Percentiles rank a stretch among this genome's conserved stretches.
Evolutionary conservation across 1,284 basidiomycete species (phyloP).

Genomic region (Ceratobasidium sp.): DNA sequence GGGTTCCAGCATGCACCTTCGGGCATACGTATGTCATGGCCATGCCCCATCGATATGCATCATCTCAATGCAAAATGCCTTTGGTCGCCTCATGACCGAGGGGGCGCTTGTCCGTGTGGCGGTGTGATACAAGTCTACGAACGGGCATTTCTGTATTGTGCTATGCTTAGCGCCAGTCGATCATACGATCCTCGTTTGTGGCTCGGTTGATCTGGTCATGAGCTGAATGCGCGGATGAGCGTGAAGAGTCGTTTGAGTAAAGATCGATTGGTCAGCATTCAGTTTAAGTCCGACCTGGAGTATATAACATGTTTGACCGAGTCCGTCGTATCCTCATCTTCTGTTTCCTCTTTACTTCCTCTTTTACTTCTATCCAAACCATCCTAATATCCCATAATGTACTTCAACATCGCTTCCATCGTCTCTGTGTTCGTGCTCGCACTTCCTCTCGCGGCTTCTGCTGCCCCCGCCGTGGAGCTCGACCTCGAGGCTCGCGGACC

Average conservation of each 20-base stretch:
- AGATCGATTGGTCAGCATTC: too few relatives aligned
- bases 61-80: too few relatives aligned
- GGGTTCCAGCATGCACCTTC: too few relatives aligned
- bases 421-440: slow-evolving; percentile 6
- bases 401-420: slow-evolving; percentile 25
- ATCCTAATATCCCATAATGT: slow-evolving; percentile 6
- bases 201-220: background rate
- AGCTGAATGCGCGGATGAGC: background rate
- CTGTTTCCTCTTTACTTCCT: background rate
- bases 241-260: too few relatives aligned
- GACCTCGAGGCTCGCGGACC: background rate
- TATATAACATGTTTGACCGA: background rate
- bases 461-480: slow-evolving; percentile 1
- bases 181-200: background rate
- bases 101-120: background rate
- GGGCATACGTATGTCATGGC: too few relatives aligned
- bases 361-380: background rate
- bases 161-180: background rate
- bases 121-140: background rate
- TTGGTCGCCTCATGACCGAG: too few relatives aligned
- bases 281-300: background rate
- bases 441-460: slow-evolving; percentile 14
- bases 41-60: too few relatives aligned
- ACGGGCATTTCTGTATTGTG: background rate
- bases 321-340: background rate